phyloP scores from a whole-genome alignment of 1,139 yeast species.

The Suhomyces yuchorum region DNA sequence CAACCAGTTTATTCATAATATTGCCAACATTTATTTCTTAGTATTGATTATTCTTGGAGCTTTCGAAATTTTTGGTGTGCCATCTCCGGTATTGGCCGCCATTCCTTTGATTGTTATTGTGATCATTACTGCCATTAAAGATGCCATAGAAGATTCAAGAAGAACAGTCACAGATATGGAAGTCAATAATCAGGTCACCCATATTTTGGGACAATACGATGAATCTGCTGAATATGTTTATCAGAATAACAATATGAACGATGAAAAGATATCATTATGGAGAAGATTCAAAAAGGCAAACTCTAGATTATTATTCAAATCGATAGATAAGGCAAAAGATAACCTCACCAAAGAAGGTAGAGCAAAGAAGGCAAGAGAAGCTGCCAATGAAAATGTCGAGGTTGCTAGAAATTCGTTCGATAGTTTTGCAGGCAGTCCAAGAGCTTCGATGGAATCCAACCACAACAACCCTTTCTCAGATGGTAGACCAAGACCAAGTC shows the following conservation, averaged over 20 bases:
- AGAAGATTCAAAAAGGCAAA: constrained; percentile 58
- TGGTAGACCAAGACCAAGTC: constrained; percentile 9
- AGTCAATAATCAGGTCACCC: constrained; percentile 53
- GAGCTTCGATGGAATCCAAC: constrained; percentile 9
- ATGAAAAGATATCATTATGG: constrained; percentile 58
- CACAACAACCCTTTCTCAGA: constrained; percentile 25
- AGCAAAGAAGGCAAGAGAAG: constrained; percentile 31
- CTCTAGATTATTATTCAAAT: constrained; percentile 32
- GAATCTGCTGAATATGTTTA: constrained; percentile 23
- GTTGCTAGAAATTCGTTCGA: constrained; percentile 37
- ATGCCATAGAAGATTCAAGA: constrained; percentile 60
- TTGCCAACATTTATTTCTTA: constrained; percentile 59
- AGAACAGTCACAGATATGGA: constrained; percentile 56
- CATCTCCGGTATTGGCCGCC: constrained; percentile 55
- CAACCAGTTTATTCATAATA: constrained; percentile 51
- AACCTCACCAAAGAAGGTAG: constrained; percentile 44
- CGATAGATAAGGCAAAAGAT: constrained; percentile 32
- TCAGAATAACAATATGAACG: constrained; percentile 46
- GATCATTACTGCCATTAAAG: constrained; percentile 55
- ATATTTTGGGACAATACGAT: constrained; percentile 33
- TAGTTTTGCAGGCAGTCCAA: constrained; percentile 21
- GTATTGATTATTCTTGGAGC: constrained; percentile 54
- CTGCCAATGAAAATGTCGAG: constrained; percentile 17
- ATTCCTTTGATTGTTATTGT: constrained; percentile 64
- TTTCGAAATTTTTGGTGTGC: constrained; percentile 59